A percentile compares a stretch with the other conserved stretches of the same genome.
Conservation (phyloP, 495 filamentous ascomycete genomes). For the Aspergillus cristatus region DNA sequence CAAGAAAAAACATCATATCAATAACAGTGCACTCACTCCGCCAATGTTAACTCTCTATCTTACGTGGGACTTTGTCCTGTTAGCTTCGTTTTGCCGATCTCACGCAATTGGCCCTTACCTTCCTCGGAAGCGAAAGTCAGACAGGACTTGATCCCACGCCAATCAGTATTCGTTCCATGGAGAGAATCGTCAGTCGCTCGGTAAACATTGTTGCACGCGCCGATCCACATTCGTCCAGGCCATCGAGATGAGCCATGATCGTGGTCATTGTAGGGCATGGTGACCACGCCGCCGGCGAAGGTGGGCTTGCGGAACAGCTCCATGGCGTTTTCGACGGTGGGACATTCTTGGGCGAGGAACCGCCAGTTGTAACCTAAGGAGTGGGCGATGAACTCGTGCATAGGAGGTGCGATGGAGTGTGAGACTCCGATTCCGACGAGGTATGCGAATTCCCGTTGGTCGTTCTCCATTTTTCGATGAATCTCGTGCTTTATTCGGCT, state of each 20-base stretch:
- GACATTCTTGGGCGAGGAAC: slow-evolving; percentile 29
- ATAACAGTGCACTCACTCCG: too few relatives aligned
- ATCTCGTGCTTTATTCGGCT: too few relatives aligned
- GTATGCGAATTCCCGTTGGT: slow-evolving; percentile 4
- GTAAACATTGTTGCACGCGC: slow-evolving; percentile 62
- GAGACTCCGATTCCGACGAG: slow-evolving; percentile 32
- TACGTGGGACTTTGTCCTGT: slow-evolving; percentile 8
- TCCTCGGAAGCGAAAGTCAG: slow-evolving; percentile 26
- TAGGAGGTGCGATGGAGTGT: slow-evolving; percentile 33
- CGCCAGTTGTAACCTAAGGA: slow-evolving; percentile 28
- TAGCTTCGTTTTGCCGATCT: slow-evolving; percentile 8
- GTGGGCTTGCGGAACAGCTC: slow-evolving; percentile 24
- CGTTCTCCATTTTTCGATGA: too few relatives aligned
- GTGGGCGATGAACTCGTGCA: slow-evolving; percentile 35
- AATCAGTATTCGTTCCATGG: slow-evolving; percentile 64
- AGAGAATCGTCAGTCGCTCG: slow-evolving; percentile 33
- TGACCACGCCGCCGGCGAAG: slow-evolving; percentile 50
- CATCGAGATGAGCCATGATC: slow-evolving; percentile 52
- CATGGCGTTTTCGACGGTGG: slow-evolving; percentile 22
- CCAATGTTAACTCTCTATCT: slow-evolving; percentile 15
- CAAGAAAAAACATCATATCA: too few relatives aligned
- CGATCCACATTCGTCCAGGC: slow-evolving; percentile 50
- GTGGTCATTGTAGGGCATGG: slow-evolving; percentile 62
- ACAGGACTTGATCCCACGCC: slow-evolving; percentile 51
- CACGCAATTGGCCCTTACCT: slow-evolving; percentile 18